Evolutionary conservation across 1,284 basidiomycete genomes (phyloP).

Genomic region (Exobasidium rhododendri): DNA sequence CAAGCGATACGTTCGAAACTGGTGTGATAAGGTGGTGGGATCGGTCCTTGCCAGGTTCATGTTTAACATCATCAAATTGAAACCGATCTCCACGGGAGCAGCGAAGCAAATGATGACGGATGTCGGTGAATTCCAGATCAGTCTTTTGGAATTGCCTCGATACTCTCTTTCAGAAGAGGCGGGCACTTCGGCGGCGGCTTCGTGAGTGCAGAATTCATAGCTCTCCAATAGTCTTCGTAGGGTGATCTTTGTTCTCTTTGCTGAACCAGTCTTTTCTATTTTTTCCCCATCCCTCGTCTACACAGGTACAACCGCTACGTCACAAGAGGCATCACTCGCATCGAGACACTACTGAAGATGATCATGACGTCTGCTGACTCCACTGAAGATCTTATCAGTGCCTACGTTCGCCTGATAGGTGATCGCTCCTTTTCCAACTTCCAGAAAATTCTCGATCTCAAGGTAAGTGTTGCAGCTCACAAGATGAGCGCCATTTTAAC

Average conservation of each 20-base stretch:
- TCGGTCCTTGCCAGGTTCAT: conserved; percentile 29
- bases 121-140: conserved; percentile 28
- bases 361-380: conserved; percentile 25
- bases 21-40: conserved; percentile 49
- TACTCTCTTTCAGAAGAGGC: conserved; percentile 61
- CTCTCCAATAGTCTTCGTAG: not conserved
- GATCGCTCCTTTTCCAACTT: conserved; percentile 51
- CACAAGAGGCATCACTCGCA: conserved; percentile 25
- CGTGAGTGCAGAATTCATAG: not conserved
- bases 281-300: conserved; percentile 4
- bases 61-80: conserved; percentile 37
- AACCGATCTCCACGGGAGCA: conserved; percentile 32
- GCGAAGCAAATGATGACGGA: conserved; percentile 44
- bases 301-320: conserved; percentile 39
- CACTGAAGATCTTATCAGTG: conserved; percentile 24
- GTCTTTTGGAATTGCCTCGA: conserved; percentile 42
- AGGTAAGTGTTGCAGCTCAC: too few species aligned
- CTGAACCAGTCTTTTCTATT: conserved; percentile 10
- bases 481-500: too few species aligned
- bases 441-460: conserved; percentile 95
- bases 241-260: not conserved
- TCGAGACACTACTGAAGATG: conserved; percentile 36
- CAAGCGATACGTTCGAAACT: conserved; percentile 48
- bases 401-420: conserved; percentile 38
- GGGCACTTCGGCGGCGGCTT: conserved; percentile 62